Base-by-base conservation (phyloP, 441 rosid species). In the Adansonia madagascariensis region DNA sequence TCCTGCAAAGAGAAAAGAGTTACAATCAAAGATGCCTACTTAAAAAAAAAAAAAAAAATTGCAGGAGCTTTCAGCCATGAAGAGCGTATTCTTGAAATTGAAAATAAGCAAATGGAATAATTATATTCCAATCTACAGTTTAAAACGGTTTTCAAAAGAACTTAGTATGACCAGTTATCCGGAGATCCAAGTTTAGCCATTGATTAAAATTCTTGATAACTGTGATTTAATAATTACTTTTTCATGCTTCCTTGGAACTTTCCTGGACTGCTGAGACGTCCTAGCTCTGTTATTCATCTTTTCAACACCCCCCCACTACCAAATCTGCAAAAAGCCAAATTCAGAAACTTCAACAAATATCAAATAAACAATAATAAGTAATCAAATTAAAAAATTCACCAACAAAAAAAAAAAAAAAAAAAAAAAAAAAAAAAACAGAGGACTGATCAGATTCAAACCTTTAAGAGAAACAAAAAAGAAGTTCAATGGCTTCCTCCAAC, bases 241-340 rank as follows among this genome's bases (percentile, higher is more conserved):
- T 44, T 75, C 87, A 84, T 69, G 80, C 81, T 80, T 86, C 79
- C 63, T 41, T 4, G 82, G 81, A 85, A 78, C 77, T 71, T 80
- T 79, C 77, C 46, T 75, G 53, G 85, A 68, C 74, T 83, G 90
- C 56, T 68, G 78, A 31, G 79, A 63, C 18, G 83, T 65, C 75
- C 85, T 78, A 55, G 17, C 82, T 74, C 84, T 81, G 50, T 76
- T 70, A 77, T 81, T 85, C 93, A 87, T 88, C 80, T 80, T 80
- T 71, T 57, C 57, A 55, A 24, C 56, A 78, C 20, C 39, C 39
- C 39, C 22, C n/a, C 18, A 39, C 69, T 55, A 73, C 71, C 62
- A 67, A 82, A 80, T 79, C 87, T 80, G 87, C 80, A 79, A 57
- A 24, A 69, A 71, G 76, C 75, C 86, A 73, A 77, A 31, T 41